Evolutionary conservation across 225 moss, liverwort and hornwort genomes (phyloP).

Genomic region (Asterella californica): DNA sequence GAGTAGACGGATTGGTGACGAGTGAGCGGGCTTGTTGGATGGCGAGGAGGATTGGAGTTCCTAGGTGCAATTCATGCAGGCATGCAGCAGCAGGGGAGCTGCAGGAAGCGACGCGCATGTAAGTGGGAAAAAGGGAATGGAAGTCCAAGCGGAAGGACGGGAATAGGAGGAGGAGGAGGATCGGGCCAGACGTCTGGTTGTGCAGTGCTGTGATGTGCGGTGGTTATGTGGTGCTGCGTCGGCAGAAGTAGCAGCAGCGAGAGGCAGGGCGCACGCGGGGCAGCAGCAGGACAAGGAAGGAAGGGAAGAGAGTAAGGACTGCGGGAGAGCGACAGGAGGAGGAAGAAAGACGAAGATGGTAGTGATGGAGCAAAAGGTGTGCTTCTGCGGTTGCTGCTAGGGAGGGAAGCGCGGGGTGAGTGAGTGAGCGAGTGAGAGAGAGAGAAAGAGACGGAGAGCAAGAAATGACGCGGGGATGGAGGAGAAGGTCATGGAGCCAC

Average conservation of each 20-base stretch:
- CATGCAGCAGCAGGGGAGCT: neutral
- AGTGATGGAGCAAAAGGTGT: no score
- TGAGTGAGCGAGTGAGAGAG: neutral
- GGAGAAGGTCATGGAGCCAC: slow-evolving; percentile 12
- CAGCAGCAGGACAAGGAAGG: no score
- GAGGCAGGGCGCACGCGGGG: no score
- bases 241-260: neutral
- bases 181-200: neutral
- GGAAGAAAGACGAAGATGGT: no score
- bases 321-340: no score
- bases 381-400: no score
- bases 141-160: neutral
- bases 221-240: neutral
- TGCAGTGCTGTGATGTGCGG: slow-evolving; percentile 5
- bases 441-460: neutral
- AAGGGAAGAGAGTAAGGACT: no score
- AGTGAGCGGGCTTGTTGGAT: neutral
- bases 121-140: neutral
- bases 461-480: slow-evolving; percentile 15
- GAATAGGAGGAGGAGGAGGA: neutral
- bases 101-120: no score
- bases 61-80: neutral
- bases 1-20: neutral
- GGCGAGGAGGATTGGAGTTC: neutral
- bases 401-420: neutral